Percentiles rank a stretch among this genome's conserved stretches.
These are phyloP conservation scores for Lactarius pseudohatsudake DNA, from an alignment of 768 basidiomycete species.

Conservation along the genomic window DNA sequence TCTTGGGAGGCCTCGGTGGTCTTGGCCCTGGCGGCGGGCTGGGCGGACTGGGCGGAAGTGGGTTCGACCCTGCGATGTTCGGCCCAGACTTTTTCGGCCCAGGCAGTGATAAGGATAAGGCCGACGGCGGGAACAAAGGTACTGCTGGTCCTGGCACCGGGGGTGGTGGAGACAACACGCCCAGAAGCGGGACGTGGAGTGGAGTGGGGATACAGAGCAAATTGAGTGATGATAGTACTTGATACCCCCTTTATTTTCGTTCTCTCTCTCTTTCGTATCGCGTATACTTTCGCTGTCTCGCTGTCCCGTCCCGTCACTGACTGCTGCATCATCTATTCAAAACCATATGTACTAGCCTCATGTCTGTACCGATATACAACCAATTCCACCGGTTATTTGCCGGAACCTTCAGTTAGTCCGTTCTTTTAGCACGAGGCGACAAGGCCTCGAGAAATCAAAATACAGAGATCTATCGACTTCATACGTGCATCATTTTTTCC, in stretches of 20 bases:
- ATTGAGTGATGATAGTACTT: constrained; percentile 8
- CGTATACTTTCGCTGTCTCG: not conserved
- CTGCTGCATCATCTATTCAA: not conserved
- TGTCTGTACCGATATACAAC: not conserved
- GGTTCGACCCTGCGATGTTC: constrained; percentile 3
- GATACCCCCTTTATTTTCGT: not conserved
- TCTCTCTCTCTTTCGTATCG: not conserved
- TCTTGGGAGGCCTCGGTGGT: not conserved
- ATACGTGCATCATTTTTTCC: not conserved
- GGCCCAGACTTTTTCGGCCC: not conserved
- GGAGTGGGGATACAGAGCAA: constrained; percentile 16
- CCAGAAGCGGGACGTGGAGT: constrained; percentile 17
- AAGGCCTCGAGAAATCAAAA: not conserved
- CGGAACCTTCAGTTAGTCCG: too few relatives aligned
- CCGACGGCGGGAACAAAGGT: not conserved
- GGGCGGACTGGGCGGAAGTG: not conserved
- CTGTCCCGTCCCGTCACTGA: not conserved
- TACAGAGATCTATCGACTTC: not conserved
- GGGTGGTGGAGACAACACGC: not conserved
- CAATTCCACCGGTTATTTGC: not conserved
- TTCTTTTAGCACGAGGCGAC: not conserved
- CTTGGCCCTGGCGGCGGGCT: not conserved
- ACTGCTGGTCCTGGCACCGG: not conserved
- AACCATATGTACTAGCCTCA: not conserved
- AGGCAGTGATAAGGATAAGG: not conserved